Evolutionary conservation across 352 stramenopile genomes (phyloP), one percentile per base, ranked within the genome.

Genomic region (Pythium myriotylum): DNA sequence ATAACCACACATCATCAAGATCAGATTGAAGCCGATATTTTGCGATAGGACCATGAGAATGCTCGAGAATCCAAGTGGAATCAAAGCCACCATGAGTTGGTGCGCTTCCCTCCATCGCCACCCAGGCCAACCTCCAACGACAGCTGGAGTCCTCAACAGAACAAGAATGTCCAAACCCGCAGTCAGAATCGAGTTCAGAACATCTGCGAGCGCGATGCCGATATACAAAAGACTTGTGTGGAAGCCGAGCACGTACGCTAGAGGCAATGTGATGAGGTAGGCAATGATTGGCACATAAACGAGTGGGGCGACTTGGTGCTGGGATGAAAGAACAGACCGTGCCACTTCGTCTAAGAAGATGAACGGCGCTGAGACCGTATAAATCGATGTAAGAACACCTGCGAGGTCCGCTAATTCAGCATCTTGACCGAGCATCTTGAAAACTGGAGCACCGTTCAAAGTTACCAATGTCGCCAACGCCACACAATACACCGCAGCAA

Each of bases 301-400:
- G 23, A 84, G 77, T 3, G 78, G 76, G 19, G 69, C 54, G 4
- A 84, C 76, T n/a, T 84, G 78, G 57, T 85, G 81, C 61, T 88
- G 78, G 7, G 37, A 43, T 4, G 17, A 20, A 3, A 43, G 37
- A 4, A 43, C 5, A 20, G 7, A 43, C 13, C 3, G 4, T 6
- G 13, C 37, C 5, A 43, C 4, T 43, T 17, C 37, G 17, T 43
- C 4, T 14, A 20, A 7, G 17, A 43, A 43, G 5, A 14, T 14
- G 13, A 43, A 20, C 13, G 37, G 37, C 13, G 37, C 13, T 4
- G 75, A 70, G 57, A 77, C 13, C 37, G 13, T 14, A 14, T 3
- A 3, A 16, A 43, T 20, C 37, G 37, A 7, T 14, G 17, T 20
- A 14, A n/a, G n/a, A 14, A 43, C 37, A 6, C 13, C 17, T 14